Conservation (phyloP, 495 filamentous ascomycete species). For the Letharia lupina region DNA sequence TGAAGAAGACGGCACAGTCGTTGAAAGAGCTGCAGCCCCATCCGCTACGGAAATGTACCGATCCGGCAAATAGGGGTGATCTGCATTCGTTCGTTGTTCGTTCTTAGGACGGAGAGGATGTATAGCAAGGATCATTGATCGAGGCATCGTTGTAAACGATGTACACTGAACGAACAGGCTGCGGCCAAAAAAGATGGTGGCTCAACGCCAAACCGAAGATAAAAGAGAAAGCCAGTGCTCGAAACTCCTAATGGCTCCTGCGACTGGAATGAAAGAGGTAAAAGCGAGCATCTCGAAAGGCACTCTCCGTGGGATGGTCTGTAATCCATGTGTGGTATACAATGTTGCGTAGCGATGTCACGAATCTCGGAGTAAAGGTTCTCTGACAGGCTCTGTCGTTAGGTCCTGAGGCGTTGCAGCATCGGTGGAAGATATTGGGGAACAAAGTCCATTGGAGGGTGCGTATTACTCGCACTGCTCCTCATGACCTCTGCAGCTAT, state of each 20-base stretch:
- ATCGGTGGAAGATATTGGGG: background rate
- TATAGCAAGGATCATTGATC: background rate
- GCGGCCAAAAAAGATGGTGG: conserved; percentile 9
- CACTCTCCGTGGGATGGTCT: background rate
- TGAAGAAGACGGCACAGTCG: conserved; percentile 32
- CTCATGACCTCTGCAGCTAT: background rate
- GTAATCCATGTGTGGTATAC: background rate
- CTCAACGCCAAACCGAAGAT: background rate
- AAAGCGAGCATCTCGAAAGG: background rate
- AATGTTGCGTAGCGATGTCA: background rate
- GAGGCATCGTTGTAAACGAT: no score
- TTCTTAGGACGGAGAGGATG: background rate
- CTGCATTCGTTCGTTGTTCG: background rate
- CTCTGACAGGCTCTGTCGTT: background rate
- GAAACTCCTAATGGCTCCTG: background rate
- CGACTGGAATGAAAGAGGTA: background rate
- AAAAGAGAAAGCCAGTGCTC: background rate
- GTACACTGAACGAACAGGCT: conserved; percentile 3
- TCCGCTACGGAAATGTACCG: background rate
- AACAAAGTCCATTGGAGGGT: background rate
- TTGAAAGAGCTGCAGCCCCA: conserved; percentile 23
- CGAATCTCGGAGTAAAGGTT: background rate
- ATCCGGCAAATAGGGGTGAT: background rate
- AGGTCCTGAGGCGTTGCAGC: background rate
- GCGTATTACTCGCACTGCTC: background rate